Conservation (phyloP, 2,329 filamentous ascomycete species). For the Penicillium sp. region DNA sequence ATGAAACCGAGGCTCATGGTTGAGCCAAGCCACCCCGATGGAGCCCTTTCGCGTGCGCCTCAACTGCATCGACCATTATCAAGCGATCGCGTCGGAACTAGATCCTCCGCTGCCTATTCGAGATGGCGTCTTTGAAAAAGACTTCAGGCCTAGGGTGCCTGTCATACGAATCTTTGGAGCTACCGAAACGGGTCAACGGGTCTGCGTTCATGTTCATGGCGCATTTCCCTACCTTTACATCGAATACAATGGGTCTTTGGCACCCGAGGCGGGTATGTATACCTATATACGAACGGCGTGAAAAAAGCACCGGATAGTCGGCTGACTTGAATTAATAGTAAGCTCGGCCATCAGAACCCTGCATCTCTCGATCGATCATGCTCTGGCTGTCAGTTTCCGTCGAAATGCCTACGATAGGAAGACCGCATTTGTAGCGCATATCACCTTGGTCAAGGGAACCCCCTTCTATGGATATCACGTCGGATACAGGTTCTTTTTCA, state of each 20-base stretch:
- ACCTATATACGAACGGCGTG: background rate
- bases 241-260: constrained; percentile 74
- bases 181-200: constrained; percentile 92
- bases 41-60: constrained; percentile 86
- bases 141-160: constrained; percentile 74
- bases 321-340: constrained; percentile 54
- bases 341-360: constrained; percentile 75
- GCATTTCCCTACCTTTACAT: constrained; percentile 96
- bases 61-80: constrained; percentile 96
- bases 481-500: constrained; percentile 87
- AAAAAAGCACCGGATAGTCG: background rate
- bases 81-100: constrained; percentile 75
- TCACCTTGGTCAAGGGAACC: constrained; percentile 88
- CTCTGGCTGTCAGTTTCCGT: constrained; percentile 82
- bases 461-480: constrained; percentile 97
- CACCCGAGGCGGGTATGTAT: constrained; percentile 67
- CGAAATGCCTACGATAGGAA: constrained; percentile 72
- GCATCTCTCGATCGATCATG: constrained; percentile 88
- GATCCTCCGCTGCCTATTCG: constrained; percentile 77
- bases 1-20: constrained; percentile 31
- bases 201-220: constrained; percentile 94
- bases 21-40: constrained; percentile 49
- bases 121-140: constrained; percentile 61
- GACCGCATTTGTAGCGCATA: constrained; percentile 79
- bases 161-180: constrained; percentile 90